A percentile compares a stretch with the other conserved stretches of the same genome.
Conservation (phyloP, 139 green algal species). For the Chlamydomonas sphaeroides region DNA sequence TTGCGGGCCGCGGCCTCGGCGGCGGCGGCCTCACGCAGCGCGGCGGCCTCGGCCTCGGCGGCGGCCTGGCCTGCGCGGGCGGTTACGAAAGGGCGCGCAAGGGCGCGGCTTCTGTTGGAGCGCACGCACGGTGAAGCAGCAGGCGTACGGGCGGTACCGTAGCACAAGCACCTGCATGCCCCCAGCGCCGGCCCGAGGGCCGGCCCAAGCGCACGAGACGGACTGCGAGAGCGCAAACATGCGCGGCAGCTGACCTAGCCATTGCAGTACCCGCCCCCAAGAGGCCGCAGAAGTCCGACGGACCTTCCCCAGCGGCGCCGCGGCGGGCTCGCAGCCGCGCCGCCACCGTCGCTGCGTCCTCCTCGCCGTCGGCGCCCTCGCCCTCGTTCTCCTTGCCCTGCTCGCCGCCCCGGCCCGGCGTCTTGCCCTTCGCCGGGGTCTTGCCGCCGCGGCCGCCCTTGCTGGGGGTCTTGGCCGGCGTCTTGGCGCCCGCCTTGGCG, state of each 20-base stretch:
- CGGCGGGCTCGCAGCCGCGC: slow-evolving; percentile 2
- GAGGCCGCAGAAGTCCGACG: no score
- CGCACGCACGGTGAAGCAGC: no score
- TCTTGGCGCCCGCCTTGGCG: not conserved
- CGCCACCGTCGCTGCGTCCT: not conserved
- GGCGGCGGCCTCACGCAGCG: not conserved
- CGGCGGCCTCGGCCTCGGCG: slow-evolving; percentile 7
- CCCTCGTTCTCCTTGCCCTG: not conserved
- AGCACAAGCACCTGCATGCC: no score
- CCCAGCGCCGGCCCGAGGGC: no score
- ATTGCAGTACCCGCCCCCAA: no score
- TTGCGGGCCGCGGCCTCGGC: not conserved
- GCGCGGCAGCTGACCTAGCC: no score
- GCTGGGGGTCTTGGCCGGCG: not conserved
- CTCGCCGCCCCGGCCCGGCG: not conserved
- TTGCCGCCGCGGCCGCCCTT: not conserved
- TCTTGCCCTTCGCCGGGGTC: not conserved
- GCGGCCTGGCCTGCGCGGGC: not conserved
- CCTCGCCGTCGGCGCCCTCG: no score
- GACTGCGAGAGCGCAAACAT: no score
- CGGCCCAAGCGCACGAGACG: no score
- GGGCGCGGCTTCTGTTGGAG: no score
- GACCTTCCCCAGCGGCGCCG: not conserved
- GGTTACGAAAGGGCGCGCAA: no score
- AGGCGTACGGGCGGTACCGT: no score